Percentiles rank a stretch among this genome's conserved stretches.
phyloP scores from a whole-genome alignment of 2,329 filamentous ascomycete species.

The Colletotrichum liaoningense region DNA sequence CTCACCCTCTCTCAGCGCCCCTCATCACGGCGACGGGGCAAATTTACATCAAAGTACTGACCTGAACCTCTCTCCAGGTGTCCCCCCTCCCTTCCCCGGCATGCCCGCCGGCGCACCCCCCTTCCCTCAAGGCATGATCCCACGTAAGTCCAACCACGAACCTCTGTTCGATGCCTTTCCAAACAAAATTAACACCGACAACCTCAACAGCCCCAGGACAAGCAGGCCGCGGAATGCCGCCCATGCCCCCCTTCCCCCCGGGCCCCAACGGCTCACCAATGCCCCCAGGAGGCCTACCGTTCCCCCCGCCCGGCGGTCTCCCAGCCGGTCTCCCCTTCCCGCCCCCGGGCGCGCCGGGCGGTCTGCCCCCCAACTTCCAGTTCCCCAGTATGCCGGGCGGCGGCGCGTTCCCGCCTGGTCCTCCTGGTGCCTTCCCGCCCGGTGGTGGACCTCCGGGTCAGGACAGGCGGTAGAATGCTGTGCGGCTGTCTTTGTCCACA shows the following conservation, averaged over 20 bases:
- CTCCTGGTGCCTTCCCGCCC: constrained; percentile 49
- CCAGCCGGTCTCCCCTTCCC: constrained; percentile 41
- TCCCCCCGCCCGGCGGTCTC: constrained; percentile 51
- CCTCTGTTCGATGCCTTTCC: constrained; percentile 6
- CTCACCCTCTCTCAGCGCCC: constrained; percentile 22
- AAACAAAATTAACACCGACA: not conserved
- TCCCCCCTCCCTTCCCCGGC: constrained; percentile 70
- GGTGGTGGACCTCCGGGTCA: constrained; percentile 49
- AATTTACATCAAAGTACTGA: constrained; percentile 30
- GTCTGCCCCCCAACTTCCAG: constrained; percentile 62
- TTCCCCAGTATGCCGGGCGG: constrained; percentile 55
- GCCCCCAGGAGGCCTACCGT: constrained; percentile 55
- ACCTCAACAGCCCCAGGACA: constrained; percentile 56
- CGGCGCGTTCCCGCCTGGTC: constrained; percentile 52
- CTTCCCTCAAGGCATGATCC: constrained; percentile 54
- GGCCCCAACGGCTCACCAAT: constrained; percentile 50
- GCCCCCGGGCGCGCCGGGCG: constrained; percentile 39
- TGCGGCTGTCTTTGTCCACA: not conserved
- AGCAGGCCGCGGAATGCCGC: constrained; percentile 62
- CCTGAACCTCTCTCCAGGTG: constrained; percentile 49
- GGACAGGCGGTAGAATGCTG: constrained; percentile 50
- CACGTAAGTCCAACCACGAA: constrained; percentile 58
- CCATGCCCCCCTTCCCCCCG: constrained; percentile 57
- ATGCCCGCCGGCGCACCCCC: constrained; percentile 55
- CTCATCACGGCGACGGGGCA: not conserved